phyloP scores from a whole-genome alignment of 805 yeast genomes.

The Candida ulmi region DNA sequence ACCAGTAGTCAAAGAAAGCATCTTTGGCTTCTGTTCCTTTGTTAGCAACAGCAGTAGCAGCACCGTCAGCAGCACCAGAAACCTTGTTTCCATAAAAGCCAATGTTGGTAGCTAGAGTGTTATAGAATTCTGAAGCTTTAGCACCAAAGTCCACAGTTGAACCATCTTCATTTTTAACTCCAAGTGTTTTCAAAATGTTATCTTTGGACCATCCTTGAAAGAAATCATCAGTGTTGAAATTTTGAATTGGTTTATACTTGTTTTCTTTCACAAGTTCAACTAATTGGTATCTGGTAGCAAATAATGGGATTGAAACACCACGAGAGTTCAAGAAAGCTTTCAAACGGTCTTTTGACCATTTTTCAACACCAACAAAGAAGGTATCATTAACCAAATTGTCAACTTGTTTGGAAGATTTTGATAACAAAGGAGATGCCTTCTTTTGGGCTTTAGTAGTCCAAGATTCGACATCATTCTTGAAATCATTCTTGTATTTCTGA shows the following conservation, averaged over 20 bases:
- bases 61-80: conserved; percentile 11
- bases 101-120: conserved; percentile 9
- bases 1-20: conserved; percentile 33
- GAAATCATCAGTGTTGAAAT: conserved; percentile 24
- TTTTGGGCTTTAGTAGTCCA: conserved; percentile 28
- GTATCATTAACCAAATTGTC: conserved; percentile 38
- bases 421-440: conserved; percentile 29
- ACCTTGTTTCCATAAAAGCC: conserved; percentile 12
- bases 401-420: conserved; percentile 27
- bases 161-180: conserved; percentile 24
- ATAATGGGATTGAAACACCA: conserved; percentile 31
- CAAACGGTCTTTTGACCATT: conserved; percentile 42
- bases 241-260: conserved; percentile 30
- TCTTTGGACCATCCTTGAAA: conserved; percentile 35
- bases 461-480: conserved; percentile 34
- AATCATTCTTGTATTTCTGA: conserved; percentile 25
- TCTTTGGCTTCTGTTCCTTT: conserved; percentile 8
- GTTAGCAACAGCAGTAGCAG: conserved; percentile 1
- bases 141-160: conserved; percentile 16
- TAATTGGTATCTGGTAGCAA: conserved; percentile 35
- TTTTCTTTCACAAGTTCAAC: conserved; percentile 33
- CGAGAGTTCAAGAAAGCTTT: conserved; percentile 36
- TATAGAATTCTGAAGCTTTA: conserved; percentile 21
- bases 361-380: conserved; percentile 38
- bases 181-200: conserved; percentile 35